Base-by-base conservation (phyloP, 257 asterid genomes). In the Solanum lignicaule region DNA sequence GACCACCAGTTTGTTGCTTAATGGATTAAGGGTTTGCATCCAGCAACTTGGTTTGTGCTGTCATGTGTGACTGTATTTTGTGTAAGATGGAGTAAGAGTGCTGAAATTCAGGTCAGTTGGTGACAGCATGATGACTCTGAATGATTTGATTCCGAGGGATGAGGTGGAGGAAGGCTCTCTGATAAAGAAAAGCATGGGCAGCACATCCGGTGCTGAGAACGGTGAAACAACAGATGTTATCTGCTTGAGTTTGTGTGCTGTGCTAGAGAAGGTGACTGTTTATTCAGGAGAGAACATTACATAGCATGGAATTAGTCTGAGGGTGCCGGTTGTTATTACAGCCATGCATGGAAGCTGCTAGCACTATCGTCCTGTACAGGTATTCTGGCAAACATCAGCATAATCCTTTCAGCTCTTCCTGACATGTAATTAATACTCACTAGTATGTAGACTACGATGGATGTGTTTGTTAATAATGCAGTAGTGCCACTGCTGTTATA, bases 31-130 rank as follows among this genome's bases (percentile, higher is more conserved):
- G 91, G 90, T 89, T 87, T 87, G 85, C 92, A 88, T 84, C 87
- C 93, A 91, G 91, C 93, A 91, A 92, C 91, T 93, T 92, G 92
- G 94, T 93, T 87, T 88, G 91, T 90, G 93, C 89, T 91, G 91
- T 90, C 90, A 74, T 90, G 90, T 89, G 95, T 81, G 91, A 89
- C 90, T 86, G 23, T 83, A 66, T 85, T 90, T 88, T 82, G 86
- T 91, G 91, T 65, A 87, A 88, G 93, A 89, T 85, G 90, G 90
- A 76, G 87, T 92, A 82, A 87, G 88, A 89, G 88, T 90, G 89
- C 85, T 68, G 92, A 69, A 91, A 87, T 75, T 88, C 87, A 55
- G 85, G 89, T 86, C 86, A 84, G 83, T 86, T 79, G 85, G 84
- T 84, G 90, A 83, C 62, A 71, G 85, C 43, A 46, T 87, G 90